phyloP scores from a whole-genome alignment of 805 yeast species.

The Lachancea nothofagi region DNA sequence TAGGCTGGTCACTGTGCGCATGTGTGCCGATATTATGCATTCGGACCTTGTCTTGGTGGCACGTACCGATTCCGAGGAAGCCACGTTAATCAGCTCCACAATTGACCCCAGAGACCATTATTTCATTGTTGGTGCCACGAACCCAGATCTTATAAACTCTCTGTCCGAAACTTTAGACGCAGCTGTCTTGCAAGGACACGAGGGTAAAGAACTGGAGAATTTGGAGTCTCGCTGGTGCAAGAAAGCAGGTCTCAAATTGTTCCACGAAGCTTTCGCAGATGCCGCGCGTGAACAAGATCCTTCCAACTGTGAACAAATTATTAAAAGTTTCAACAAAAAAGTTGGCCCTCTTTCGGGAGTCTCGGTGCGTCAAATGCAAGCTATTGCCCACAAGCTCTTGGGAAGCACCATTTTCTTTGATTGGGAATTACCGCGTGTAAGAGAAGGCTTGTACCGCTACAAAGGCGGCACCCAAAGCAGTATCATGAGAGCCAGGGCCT shows the following conservation, averaged over 20 bases:
- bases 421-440: slow-evolving; percentile 92
- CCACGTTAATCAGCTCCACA: slow-evolving; percentile 87
- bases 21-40: slow-evolving; percentile 90
- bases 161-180: slow-evolving; percentile 71
- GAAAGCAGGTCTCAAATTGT: slow-evolving; percentile 79
- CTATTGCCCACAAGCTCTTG: slow-evolving; percentile 63
- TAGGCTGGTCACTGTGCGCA: slow-evolving; percentile 88
- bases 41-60: slow-evolving; percentile 84
- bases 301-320: slow-evolving; percentile 53
- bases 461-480: slow-evolving; percentile 97
- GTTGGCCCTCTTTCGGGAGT: slow-evolving; percentile 72
- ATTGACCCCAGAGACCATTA: slow-evolving; percentile 93
- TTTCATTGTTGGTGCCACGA: slow-evolving; percentile 85
- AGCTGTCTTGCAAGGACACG: slow-evolving; percentile 72
- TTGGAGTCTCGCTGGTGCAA: slow-evolving; percentile 79
- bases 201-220: slow-evolving; percentile 62
- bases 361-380: slow-evolving; percentile 75
- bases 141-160: slow-evolving; percentile 63
- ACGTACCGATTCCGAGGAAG: slow-evolving; percentile 97
- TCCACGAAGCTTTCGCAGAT: slow-evolving; percentile 86
- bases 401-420: slow-evolving; percentile 84
- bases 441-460: slow-evolving; percentile 97
- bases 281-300: slow-evolving; percentile 61
- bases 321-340: slow-evolving; percentile 57
- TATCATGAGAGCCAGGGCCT: slow-evolving; percentile 92